Evolutionary conservation across 768 basidiomycete species (phyloP).

Genomic region (Termitomyces sp.): DNA sequence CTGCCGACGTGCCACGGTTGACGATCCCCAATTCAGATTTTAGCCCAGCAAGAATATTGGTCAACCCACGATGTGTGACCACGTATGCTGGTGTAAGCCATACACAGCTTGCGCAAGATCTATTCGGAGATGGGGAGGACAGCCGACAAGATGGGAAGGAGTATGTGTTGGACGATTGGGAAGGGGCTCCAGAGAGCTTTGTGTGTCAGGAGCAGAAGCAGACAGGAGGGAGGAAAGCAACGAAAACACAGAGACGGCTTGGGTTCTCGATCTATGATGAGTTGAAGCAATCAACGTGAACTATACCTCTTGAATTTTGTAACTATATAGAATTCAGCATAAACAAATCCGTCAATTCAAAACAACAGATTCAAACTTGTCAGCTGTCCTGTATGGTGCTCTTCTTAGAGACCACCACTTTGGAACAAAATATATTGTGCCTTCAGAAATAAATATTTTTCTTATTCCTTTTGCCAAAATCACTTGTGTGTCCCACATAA

Average conservation of each 20-base stretch:
- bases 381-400: no score
- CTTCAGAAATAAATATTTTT: no score
- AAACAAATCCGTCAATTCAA: no score
- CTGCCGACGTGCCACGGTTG: constrained; percentile 36
- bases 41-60: constrained; percentile 83
- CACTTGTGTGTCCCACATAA: no score
- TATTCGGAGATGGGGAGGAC: constrained; percentile 84
- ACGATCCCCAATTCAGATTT: constrained; percentile 88
- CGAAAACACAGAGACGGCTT: constrained; percentile 83
- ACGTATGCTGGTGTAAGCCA: constrained; percentile 98
- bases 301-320: no score
- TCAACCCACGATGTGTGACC: constrained; percentile 95
- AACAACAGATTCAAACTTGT: no score
- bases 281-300: constrained; percentile 29
- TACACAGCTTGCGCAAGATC: constrained; percentile 89
- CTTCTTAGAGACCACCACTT: no score
- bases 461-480: no score
- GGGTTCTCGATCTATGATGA: constrained; percentile 83
- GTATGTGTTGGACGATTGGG: constrained; percentile 93
- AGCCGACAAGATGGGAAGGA: constrained; percentile 45
- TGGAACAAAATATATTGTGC: no score
- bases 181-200: constrained; percentile 94
- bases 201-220: constrained; percentile 95
- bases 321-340: no score
- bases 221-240: constrained; percentile 86